Conservation (phyloP, 192 early-diverging fungal genomes). For the Coemansia sp. region DNA sequence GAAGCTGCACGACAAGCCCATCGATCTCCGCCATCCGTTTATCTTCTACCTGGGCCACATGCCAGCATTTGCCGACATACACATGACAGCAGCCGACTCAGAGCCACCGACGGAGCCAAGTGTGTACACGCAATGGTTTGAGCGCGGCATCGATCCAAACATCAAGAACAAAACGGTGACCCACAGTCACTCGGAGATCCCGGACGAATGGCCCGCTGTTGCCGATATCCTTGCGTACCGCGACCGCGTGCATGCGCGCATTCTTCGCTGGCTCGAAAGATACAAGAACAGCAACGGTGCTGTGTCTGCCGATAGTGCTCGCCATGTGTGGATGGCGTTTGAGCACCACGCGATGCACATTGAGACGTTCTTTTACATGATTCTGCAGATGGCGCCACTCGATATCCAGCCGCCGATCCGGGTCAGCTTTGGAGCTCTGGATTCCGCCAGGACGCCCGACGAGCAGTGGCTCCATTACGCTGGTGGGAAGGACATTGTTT, state of each 20-base stretch:
- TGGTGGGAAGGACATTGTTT: slow-evolving; percentile 25
- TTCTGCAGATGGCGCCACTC: slow-evolving; percentile 60
- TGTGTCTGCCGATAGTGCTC: slow-evolving; percentile 26
- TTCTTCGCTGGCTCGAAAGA: slow-evolving; percentile 48
- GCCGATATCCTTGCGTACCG: slow-evolving; percentile 67
- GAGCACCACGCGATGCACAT: slow-evolving; percentile 96
- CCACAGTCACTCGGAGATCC: slow-evolving; percentile 75
- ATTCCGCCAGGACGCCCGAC: slow-evolving; percentile 2
- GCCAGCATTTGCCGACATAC: slow-evolving; percentile 68
- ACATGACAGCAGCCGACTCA: slow-evolving; percentile 47
- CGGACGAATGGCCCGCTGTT: slow-evolving; percentile 72
- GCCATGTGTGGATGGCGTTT: slow-evolving; percentile 83
- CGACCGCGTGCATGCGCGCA: slow-evolving; percentile 62
- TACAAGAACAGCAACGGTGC: slow-evolving; percentile 10
- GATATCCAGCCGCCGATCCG: slow-evolving; percentile 26
- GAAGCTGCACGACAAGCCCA: slow-evolving; percentile 70
- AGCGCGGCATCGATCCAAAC: slow-evolving; percentile 93
- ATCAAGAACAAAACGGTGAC: slow-evolving; percentile 71
- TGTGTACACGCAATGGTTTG: slow-evolving; percentile 78
- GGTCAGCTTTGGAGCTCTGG: background rate
- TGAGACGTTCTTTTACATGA: slow-evolving; percentile 91
- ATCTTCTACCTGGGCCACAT: slow-evolving; percentile 92
- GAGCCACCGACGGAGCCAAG: slow-evolving; percentile 62
- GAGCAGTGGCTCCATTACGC: slow-evolving; percentile 27
- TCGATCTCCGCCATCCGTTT: slow-evolving; percentile 82